Evolutionary conservation across 1,139 yeast genomes (phyloP), one percentile per base, ranked within the genome.

Genomic region (Taphrina flavorubra): DNA sequence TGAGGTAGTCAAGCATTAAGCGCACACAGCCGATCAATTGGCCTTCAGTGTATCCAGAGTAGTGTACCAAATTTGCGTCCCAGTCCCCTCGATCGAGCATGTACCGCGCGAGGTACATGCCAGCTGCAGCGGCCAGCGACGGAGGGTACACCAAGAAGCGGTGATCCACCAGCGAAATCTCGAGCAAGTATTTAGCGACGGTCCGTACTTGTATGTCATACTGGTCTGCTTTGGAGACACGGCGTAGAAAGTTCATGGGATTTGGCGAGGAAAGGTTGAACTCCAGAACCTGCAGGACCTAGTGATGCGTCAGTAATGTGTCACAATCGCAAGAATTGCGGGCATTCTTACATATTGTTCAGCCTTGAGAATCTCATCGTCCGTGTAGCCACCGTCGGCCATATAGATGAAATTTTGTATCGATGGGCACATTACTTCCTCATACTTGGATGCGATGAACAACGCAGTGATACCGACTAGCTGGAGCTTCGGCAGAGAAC

Each of bases 171-270:
- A 89, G 82, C 16, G 94, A 84, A 60, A 92, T 87, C 77, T 92
- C 98, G 71, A 92, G 80, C 70, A 92, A 81, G 78, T 91, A 92
- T 79, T 92, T 92, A 44, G 96, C 98, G 74, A 92, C 84, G 14
- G 97, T 92, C 78, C 98, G 86, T 66, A 95, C 87, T 79, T 90
- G 94, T 71, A 91, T 90, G 78, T 92, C 97, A 80, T 92, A 92
- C 78, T 90, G 94, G 79, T 92, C 98, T 51, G 98, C 98, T 78
- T 91, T 91, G 64, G 97, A 90, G 70, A 91, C 90, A 77, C 98
- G 85, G 78, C 98, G 86, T 75, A 92, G 81, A 76, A 92, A 92
- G 79, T 92, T 92, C 92, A 92, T 89, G 70, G 98, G 97, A 76
- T 91, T 91, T 68, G 97, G 97, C 76, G 89, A 91, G 75, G 90